Base-by-base conservation (phyloP, 345 rosid genomes). In the Salix caprea region DNA sequence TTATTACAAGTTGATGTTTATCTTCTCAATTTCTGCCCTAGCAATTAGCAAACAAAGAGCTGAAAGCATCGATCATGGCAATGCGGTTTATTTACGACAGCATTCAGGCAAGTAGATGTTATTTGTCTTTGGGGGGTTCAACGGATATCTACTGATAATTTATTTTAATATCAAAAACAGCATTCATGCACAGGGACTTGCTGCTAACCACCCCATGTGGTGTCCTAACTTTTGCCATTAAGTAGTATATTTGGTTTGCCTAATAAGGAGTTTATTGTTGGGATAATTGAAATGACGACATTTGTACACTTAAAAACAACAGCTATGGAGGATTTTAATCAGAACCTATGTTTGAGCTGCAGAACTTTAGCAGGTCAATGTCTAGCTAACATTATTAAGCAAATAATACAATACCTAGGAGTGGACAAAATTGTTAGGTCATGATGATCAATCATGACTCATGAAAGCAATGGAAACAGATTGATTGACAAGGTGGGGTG, bases 161-260 rank as follows among this genome's bases (percentile, higher is more conserved):
- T 34, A 34, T 34, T 34, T 34, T 34, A 34, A 34, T 34, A 34
- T 5, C 6, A 34, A 34, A 34, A 34, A 34, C 37, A 34, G 37
- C 71, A 56, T 73, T 66, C 48, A 40, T 75, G 78, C 74, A 65
- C 80, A 74, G 70, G 82, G 67, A 65, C 61, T 37, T n/a, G 64
- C 65, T 70, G 60, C 40, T 52, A 54, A 65, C 78, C 30, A 15
- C 69, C 67, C 80, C 78, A 42, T 69, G 76, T 79, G 70, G 11
- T 73, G 26, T 37, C 28, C 42, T 37, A 48, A 67, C 46, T 21
- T 24, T 36, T 28, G 21, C 15, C 23, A 42, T 42, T 70, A 56
- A 32, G 40, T 65, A n/a, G 10, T 48, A 28, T 72, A 8, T 58
- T 75, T 75, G 37, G 80, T 68, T 75, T 83, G 54, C 62, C 71